Percentiles rank a stretch among this genome's conserved stretches.
Conservation (phyloP, 768 basidiomycete species). For the Obba rivulosa region DNA sequence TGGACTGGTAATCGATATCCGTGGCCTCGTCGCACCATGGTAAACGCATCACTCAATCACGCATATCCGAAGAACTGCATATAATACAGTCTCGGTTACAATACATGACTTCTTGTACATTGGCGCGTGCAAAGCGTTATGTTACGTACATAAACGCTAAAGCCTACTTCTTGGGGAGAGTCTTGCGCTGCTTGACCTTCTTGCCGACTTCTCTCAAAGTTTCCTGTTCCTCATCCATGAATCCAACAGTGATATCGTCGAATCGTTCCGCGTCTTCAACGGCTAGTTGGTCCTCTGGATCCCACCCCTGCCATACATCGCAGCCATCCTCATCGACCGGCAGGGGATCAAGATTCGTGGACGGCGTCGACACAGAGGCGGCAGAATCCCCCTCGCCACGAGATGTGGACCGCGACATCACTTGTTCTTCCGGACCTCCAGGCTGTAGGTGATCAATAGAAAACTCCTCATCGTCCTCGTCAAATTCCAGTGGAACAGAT, state of each 20-base stretch:
- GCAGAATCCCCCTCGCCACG: conserved; percentile 28
- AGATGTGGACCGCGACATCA: conserved; percentile 16
- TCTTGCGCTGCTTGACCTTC: conserved; percentile 1
- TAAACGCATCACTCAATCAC: too few relatives aligned
- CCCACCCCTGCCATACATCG: conserved; percentile 27
- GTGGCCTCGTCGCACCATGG: too few relatives aligned
- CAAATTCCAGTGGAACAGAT: conserved; percentile 52
- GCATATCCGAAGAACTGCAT: too few relatives aligned
- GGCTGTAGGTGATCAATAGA: conserved; percentile 2
- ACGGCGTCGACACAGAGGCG: conserved; percentile 34
- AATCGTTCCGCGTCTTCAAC: conserved; percentile 32
- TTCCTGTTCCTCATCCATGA: conserved; percentile 29
- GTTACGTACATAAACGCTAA: too few relatives aligned
- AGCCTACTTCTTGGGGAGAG: too few relatives aligned
- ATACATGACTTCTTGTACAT: too few relatives aligned
- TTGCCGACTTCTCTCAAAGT: conserved; percentile 6
- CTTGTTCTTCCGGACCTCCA: conserved; percentile 9
- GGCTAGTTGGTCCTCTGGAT: conserved; percentile 22
- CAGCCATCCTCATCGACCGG: conserved; percentile 17
- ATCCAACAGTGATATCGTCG: conserved; percentile 31
- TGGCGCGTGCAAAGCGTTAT: too few relatives aligned
- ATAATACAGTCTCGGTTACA: too few relatives aligned
- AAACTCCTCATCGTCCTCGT: conserved; percentile 67
- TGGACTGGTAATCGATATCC: too few relatives aligned
- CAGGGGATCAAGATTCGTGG: conserved; percentile 28